phyloP scores from a whole-genome alignment of 2,329 filamentous ascomycete species.

The Microcyclosporella mali region DNA sequence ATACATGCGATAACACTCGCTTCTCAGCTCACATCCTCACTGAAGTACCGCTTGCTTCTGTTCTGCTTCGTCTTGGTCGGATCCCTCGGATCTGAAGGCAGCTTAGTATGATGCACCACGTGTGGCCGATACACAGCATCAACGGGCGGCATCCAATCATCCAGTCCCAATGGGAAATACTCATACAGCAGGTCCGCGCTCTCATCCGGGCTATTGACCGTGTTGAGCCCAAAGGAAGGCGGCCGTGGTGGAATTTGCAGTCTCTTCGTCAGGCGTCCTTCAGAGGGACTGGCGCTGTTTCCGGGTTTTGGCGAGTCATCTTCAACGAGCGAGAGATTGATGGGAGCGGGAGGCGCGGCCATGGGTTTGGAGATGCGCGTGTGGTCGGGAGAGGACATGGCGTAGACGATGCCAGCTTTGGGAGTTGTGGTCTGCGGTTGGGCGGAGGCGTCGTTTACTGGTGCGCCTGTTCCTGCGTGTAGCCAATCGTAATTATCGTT shows the following conservation, averaged over 20 bases:
- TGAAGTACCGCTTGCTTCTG: slow-evolving; percentile 43
- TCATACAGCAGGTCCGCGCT: slow-evolving; percentile 83
- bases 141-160: slow-evolving; percentile 88
- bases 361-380: slow-evolving; percentile 38
- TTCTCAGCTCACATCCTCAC: slow-evolving; percentile 35
- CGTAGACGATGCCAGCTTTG: slow-evolving; percentile 19
- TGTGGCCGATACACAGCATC: slow-evolving; percentile 88
- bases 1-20: neutral
- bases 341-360: slow-evolving; percentile 40
- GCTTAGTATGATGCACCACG: slow-evolving; percentile 78
- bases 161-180: slow-evolving; percentile 84
- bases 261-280: slow-evolving; percentile 20
- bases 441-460: slow-evolving; percentile 38
- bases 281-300: slow-evolving; percentile 16
- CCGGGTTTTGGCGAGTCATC: slow-evolving; percentile 42
- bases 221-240: slow-evolving; percentile 42
- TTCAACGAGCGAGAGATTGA: slow-evolving; percentile 52
- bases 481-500: slow-evolving; percentile 42
- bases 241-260: slow-evolving; percentile 33
- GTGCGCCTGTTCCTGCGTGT: slow-evolving; percentile 16
- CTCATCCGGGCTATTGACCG: slow-evolving; percentile 61
- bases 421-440: slow-evolving; percentile 20
- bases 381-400: slow-evolving; percentile 47
- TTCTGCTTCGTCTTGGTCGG: slow-evolving; percentile 25
- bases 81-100: slow-evolving; percentile 43